Evolutionary conservation across 2,329 filamentous ascomycete genomes (phyloP).

Genomic region (Clonostachys chloroleuca): DNA sequence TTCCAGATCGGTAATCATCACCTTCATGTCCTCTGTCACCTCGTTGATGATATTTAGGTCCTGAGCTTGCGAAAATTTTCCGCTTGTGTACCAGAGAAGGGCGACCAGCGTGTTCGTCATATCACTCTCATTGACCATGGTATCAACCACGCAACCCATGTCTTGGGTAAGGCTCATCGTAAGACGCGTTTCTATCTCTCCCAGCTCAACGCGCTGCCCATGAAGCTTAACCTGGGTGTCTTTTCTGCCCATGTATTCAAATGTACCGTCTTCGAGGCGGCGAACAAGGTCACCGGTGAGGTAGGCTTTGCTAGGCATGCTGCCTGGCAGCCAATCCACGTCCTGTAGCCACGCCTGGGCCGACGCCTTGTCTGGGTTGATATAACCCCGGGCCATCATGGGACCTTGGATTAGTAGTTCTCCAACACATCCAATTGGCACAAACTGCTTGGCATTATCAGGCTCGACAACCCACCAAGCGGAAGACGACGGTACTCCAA

Average conservation of each 20-base stretch:
- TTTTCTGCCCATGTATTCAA: constrained; percentile 1
- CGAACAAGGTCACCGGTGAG: constrained; percentile 1
- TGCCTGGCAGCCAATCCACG: constrained; percentile 2
- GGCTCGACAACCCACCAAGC: constrained; percentile 11
- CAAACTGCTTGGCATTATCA: constrained; percentile 5
- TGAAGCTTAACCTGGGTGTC: constrained; percentile 1
- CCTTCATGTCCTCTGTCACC: background rate
- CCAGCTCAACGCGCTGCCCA: constrained; percentile 2
- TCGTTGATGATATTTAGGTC: background rate
- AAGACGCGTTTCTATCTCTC: constrained; percentile 1
- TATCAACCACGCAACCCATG: background rate
- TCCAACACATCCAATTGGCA: constrained; percentile 8
- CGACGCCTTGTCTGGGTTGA: background rate
- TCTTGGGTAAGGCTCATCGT: background rate
- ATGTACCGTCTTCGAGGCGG: constrained; percentile 1
- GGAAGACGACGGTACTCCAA: constrained; percentile 4
- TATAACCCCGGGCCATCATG: constrained; percentile 10
- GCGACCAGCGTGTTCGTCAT: background rate
- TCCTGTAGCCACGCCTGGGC: constrained; percentile 3
- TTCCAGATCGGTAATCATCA: background rate
- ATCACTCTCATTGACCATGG: background rate
- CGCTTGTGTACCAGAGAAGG: background rate
- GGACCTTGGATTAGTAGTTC: constrained; percentile 12
- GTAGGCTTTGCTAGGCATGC: background rate
- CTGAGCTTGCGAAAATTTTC: background rate